phyloP scores from a whole-genome alignment of 768 basidiomycete species.

The Agaricus sinodeliciosus region DNA sequence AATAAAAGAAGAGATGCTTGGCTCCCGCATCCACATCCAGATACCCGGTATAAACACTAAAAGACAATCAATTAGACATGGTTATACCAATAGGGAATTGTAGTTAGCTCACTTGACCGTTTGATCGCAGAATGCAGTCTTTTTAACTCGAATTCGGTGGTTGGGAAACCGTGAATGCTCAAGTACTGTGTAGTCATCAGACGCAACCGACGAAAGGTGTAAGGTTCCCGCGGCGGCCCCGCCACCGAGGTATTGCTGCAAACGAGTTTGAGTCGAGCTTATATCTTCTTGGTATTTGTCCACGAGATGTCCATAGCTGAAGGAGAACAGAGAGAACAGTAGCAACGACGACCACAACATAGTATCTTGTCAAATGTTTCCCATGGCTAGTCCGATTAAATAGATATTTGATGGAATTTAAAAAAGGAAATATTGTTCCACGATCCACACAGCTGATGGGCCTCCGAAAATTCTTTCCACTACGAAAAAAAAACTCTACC shows the following conservation, averaged over 20 bases:
- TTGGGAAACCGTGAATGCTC: slow-evolving; percentile 43
- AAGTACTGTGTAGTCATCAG: slow-evolving; percentile 26
- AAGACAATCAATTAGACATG: background rate
- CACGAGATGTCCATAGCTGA: background rate
- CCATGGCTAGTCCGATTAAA: background rate
- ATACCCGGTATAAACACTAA: slow-evolving; percentile 40
- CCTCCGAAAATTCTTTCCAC: slow-evolving; percentile 23
- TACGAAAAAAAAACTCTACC: slow-evolving; percentile 19
- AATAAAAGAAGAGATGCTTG: slow-evolving; percentile 71
- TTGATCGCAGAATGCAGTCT: slow-evolving; percentile 47
- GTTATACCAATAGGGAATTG: background rate
- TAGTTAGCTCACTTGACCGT: slow-evolving; percentile 38
- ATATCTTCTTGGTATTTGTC: background rate
- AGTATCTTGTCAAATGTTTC: slow-evolving; percentile 1
- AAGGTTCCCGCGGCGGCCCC: background rate
- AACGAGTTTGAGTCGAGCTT: background rate
- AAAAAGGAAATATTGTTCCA: slow-evolving; percentile 20
- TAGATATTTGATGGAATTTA: background rate
- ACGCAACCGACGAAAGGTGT: slow-evolving; percentile 1
- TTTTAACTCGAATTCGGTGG: slow-evolving; percentile 52
- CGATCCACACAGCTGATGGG: slow-evolving; percentile 19
- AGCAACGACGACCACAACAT: slow-evolving; percentile 4
- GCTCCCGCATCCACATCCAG: slow-evolving; percentile 52
- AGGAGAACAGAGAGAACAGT: background rate
- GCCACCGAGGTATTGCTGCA: background rate